phyloP scores from a whole-genome alignment of 2,329 filamentous ascomycete species.

The Talaromyces sp. region DNA sequence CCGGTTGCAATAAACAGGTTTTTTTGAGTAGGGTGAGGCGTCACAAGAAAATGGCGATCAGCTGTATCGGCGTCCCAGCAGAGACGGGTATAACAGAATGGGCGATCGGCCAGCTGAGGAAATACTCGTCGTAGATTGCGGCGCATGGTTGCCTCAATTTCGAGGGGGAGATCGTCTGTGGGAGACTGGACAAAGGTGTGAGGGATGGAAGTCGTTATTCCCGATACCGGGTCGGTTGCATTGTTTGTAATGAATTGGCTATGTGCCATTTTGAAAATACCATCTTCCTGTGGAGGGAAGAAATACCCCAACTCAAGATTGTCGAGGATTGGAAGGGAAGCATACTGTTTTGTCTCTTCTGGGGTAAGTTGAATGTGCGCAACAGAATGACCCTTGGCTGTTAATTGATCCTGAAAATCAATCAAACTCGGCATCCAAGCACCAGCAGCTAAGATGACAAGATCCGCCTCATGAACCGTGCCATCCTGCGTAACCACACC shows the following conservation, averaged over 20 bases:
- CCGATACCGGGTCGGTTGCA: conserved; percentile 11
- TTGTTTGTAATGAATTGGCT: conserved; percentile 58
- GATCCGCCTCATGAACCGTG: conserved; percentile 48
- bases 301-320: conserved; percentile 15
- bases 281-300: conserved; percentile 29
- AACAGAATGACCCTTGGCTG: conserved; percentile 59
- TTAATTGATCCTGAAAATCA: conserved; percentile 48
- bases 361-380: conserved; percentile 55
- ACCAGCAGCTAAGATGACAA: conserved; percentile 55
- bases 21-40: conserved; percentile 48
- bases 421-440: conserved; percentile 55
- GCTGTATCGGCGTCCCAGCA: conserved; percentile 62
- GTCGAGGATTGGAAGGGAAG: conserved; percentile 53
- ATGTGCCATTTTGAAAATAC: conserved; percentile 61
- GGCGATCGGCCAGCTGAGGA: conserved; percentile 11
- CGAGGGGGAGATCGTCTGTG: conserved; percentile 7
- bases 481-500: conserved; percentile 52
- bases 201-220: conserved; percentile 10
- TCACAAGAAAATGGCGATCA: conserved; percentile 61
- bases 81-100: conserved; percentile 40
- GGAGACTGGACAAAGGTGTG: conserved; percentile 12
- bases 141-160: conserved; percentile 16
- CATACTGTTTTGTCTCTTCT: conserved; percentile 49
- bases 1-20: conserved; percentile 61
- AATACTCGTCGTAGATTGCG: conserved; percentile 14